Conservation (phyloP, 805 yeast genomes). For the Maudiozyma saulgeensis region DNA sequence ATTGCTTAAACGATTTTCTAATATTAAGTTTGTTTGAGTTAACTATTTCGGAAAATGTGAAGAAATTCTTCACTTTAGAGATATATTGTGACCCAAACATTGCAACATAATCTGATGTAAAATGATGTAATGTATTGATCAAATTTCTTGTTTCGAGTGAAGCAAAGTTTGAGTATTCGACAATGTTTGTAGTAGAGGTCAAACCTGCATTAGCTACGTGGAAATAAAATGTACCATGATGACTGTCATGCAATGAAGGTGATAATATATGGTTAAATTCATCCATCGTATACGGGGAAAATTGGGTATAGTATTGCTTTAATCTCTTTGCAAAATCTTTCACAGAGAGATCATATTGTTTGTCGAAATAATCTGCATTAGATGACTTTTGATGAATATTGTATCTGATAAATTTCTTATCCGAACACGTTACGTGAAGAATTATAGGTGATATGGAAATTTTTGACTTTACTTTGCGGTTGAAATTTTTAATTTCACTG, state of each 20-base stretch:
- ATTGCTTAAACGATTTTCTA: not conserved
- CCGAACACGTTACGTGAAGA: constrained; percentile 52
- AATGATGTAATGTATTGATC: constrained; percentile 9
- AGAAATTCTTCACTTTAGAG: constrained; percentile 10
- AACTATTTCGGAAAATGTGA: constrained; percentile 4
- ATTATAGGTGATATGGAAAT: constrained; percentile 40
- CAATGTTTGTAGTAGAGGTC: not conserved
- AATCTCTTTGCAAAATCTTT: constrained; percentile 52
- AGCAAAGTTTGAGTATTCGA: not conserved
- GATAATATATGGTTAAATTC: constrained; percentile 15
- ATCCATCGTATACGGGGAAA: constrained; percentile 17
- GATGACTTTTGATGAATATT: constrained; percentile 57
- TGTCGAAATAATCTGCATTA: constrained; percentile 50
- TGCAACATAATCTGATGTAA: constrained; percentile 16
- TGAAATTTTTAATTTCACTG: constrained; percentile 15
- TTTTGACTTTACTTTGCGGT: constrained; percentile 7
- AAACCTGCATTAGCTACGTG: constrained; percentile 3
- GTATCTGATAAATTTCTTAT: constrained; percentile 41
- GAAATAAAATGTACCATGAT: constrained; percentile 2
- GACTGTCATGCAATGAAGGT: not conserved
- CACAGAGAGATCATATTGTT: constrained; percentile 44
- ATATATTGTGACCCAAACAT: constrained; percentile 18
- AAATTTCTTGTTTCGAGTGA: not conserved
- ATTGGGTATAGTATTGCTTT: constrained; percentile 35
- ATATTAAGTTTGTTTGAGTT: not conserved